Evolutionary conservation across 306 rosid genomes (phyloP).

Genomic region (Morella rubra): DNA sequence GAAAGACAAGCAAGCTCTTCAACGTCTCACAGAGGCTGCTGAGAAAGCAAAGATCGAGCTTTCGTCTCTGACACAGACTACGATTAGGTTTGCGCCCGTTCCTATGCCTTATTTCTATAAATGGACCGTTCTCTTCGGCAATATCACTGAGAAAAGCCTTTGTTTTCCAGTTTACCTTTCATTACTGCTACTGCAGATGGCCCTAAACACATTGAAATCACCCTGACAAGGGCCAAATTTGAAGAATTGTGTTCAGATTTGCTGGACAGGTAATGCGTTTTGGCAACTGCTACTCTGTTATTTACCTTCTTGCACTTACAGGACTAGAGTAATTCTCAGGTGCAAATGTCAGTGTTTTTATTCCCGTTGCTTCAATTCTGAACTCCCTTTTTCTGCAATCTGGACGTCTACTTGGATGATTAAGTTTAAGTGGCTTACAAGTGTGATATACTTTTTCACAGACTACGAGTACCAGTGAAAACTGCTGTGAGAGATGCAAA

Average conservation of each 20-base stretch:
- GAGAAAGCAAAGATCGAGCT: constrained; percentile 98
- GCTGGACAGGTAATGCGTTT: constrained; percentile 72
- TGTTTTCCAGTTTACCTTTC: constrained; percentile 72
- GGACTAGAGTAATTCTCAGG: not conserved
- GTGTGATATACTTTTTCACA: constrained; percentile 22
- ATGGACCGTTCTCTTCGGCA: not conserved
- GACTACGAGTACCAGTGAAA: constrained; percentile 79
- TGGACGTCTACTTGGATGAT: not conserved
- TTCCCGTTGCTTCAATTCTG: not conserved
- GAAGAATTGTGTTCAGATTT: constrained; percentile 92
- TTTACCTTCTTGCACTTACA: not conserved
- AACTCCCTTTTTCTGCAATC: not conserved
- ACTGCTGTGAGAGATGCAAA: constrained; percentile 90
- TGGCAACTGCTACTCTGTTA: not conserved
- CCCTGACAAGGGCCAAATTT: constrained; percentile 83
- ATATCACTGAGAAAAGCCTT: not conserved
- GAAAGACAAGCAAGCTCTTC: constrained; percentile 97
- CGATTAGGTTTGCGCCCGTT: constrained; percentile 53
- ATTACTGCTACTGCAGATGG: constrained; percentile 93
- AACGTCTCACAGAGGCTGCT: constrained; percentile 88
- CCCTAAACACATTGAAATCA: constrained; percentile 95
- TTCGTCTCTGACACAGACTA: constrained; percentile 83
- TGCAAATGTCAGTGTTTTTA: not conserved
- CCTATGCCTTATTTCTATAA: not conserved
- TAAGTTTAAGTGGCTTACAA: not conserved